Evolutionary conservation across 2,329 filamentous ascomycete genomes (phyloP).

Genomic region (Lasiodiplodia sp.): DNA sequence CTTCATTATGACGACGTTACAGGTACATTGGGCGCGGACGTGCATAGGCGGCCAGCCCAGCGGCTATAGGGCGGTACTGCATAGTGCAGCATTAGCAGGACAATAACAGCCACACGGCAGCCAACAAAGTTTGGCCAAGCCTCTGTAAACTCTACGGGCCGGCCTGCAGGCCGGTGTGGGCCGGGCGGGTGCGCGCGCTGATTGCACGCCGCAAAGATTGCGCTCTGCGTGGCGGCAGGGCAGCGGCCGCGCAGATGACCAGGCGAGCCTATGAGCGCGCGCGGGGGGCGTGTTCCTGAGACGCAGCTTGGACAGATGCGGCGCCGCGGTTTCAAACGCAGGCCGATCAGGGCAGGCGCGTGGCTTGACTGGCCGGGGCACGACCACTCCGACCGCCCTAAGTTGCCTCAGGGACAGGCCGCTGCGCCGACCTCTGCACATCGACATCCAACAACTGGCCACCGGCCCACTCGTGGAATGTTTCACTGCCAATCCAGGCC

Average conservation of each 20-base stretch:
- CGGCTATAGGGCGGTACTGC: constrained; percentile 6
- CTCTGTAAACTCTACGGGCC: constrained; percentile 13
- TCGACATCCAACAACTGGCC: constrained; percentile 12
- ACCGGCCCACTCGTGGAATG: constrained; percentile 27
- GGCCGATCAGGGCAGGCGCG: constrained; percentile 15
- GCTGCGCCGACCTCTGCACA: constrained; percentile 24
- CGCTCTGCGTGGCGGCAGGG: constrained; percentile 17
- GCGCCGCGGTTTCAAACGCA: constrained; percentile 20
- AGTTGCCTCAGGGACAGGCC: constrained; percentile 5
- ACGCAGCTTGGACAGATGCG: constrained; percentile 15
- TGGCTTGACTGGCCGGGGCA: constrained; percentile 17
- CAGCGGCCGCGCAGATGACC: not conserved
- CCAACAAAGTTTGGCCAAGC: constrained; percentile 24
- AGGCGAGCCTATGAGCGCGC: constrained; percentile 11
- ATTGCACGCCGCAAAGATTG: constrained; percentile 6
- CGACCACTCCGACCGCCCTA: not conserved
- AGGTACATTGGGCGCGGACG: not conserved
- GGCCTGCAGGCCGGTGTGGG: not conserved
- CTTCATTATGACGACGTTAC: constrained; percentile 6
- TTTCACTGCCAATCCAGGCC: constrained; percentile 23
- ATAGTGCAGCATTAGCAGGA: constrained; percentile 10
- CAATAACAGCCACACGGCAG: constrained; percentile 23
- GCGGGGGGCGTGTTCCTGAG: constrained; percentile 18
- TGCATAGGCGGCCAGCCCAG: constrained; percentile 6
- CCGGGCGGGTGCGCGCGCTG: constrained; percentile 7